Percentiles rank a stretch among this genome's conserved stretches.
Evolutionary conservation across 2,329 filamentous ascomycete species (phyloP).

Genomic region (Gnomoniopsis smithogilvyi): DNA sequence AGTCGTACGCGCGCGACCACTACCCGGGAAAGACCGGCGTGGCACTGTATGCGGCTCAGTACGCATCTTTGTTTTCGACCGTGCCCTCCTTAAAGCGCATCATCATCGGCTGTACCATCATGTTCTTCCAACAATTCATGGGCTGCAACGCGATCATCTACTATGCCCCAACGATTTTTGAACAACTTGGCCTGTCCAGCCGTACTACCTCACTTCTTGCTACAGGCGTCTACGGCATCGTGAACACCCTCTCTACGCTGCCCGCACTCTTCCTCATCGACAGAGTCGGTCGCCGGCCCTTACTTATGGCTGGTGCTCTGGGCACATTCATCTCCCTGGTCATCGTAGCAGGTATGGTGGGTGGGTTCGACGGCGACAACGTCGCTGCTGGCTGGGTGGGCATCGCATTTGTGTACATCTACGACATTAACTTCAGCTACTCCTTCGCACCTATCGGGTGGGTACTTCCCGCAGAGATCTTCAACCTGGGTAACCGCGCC

Average conservation of each 20-base stretch:
- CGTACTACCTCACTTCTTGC: constrained; percentile 30
- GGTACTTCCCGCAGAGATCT: constrained; percentile 51
- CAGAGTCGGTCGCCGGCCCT: constrained; percentile 50
- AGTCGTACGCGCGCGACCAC: constrained; percentile 24
- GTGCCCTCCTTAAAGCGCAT: constrained; percentile 39
- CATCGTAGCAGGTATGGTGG: constrained; percentile 53
- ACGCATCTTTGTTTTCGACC: constrained; percentile 28
- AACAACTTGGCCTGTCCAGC: constrained; percentile 28
- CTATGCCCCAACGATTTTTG: constrained; percentile 40
- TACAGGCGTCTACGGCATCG: constrained; percentile 40
- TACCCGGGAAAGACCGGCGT: constrained; percentile 30
- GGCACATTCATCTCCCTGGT: constrained; percentile 49
- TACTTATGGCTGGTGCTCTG: constrained; percentile 53
- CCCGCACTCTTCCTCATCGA: constrained; percentile 55
- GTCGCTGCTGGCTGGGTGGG: constrained; percentile 54
- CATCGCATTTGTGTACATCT: constrained; percentile 56
- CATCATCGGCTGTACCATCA: constrained; percentile 51
- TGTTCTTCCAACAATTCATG: constrained; percentile 51
- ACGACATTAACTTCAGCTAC: constrained; percentile 39
- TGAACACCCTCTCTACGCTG: constrained; percentile 54
- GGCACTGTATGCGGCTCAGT: constrained; percentile 29
- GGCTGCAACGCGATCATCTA: constrained; percentile 44
- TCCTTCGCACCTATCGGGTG: constrained; percentile 46
- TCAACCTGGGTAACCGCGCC: constrained; percentile 49
- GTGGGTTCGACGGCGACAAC: constrained; percentile 43